Evolutionary conservation across 2,329 filamentous ascomycete species (phyloP), one percentile per base, ranked within the genome.

Genomic region (Aspergillus costaricaensis): DNA sequence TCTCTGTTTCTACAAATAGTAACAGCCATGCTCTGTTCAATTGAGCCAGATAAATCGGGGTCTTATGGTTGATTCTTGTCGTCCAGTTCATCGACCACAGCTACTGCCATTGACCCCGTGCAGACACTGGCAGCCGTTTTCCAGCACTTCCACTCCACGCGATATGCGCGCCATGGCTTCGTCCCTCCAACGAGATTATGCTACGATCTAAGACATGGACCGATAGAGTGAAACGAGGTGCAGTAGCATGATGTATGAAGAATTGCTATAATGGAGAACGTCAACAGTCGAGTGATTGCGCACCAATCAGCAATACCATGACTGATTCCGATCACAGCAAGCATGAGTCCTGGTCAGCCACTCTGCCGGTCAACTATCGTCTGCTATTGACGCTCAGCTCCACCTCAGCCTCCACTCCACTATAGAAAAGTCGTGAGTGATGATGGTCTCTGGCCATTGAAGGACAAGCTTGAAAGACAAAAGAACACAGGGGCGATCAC

Each of bases 221-320:
- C 25, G 15, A 44, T 17, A n/a, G 7, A 32, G 25, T 50, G 15
- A 27, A 30, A 30, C 15, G 25, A 14, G 47, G 25, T 50, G 47
- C 47, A 50, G 47, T 50, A 50, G 25, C 47, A 50, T n/a, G 44
- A 50, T 50, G 47, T 50, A 50, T 50, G 25, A n/a, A 21, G 47
- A 27, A 8, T 12, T 17, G 23, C 25, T n/a, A 27, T 12, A 19
- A 17, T 27, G 23, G 41, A 44, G 10, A 21, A 44, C 19, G 14
- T 44, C 41, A 44, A 10, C 41, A 44, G 47, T 17, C 47, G 32
- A 30, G 14, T 14, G 23, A 8, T 30, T 50, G 47, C 47, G 47
- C 47, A 27, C 47, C 47, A 50, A 50, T 50, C 47, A 30, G 25
- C 25, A 30, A 44, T 12, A 36, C 12, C 32, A 36, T 36, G 32